Evolutionary conservation across 345 rosid genomes (phyloP), one percentile per base, ranked within the genome.

Genomic region (Bruguiera gymnorhiza): DNA sequence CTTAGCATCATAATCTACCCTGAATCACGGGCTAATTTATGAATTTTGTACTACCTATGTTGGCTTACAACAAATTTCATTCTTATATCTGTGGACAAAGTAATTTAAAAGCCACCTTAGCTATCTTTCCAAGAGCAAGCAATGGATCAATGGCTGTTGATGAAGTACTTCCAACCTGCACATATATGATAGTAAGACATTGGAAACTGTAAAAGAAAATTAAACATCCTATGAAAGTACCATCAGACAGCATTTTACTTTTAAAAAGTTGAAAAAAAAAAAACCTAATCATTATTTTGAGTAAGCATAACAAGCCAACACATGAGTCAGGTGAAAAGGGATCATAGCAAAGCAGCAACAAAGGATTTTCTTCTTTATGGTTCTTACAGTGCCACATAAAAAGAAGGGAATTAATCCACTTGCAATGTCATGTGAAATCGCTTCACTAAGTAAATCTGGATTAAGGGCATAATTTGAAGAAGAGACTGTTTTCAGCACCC

Each of bases 131-230:
- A 8, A 92, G 71, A 2, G 82, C 71, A 75, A 66, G 80, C 76
- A 92, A 79, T 52, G 98, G 95, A 82, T 90, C 98, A 63, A 86
- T 86, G 39, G 96, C 92, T 2, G 98, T 77, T 68, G 98, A 92
- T 11, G 98, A 92, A 69, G 98, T 92, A 50, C 95, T 87, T 10
- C 98, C 98, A 59, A 88, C 90, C 98, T 92, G 78, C 60, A 73
- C 58, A 67, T 63, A 52, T 19, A 70, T 32, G 65, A 54, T 56
- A 24, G 29, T 24, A 5, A 56, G 29, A 24, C 31, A 43, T 10
- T 56, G 29, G 19, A 24, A 56, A 24, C 31, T 8, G 16, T 21
- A 24, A 56, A 26, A 56, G 7, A 24, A 24, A 10, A 56, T 43
- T 24, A 18, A 56, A 56, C 60, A 56, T 56, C 60, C 29, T 27